A percentile compares a stretch with the other conserved stretches of the same genome.
Conservation (phyloP, 306 rosid genomes). For the Vachellia pachyceras region DNA sequence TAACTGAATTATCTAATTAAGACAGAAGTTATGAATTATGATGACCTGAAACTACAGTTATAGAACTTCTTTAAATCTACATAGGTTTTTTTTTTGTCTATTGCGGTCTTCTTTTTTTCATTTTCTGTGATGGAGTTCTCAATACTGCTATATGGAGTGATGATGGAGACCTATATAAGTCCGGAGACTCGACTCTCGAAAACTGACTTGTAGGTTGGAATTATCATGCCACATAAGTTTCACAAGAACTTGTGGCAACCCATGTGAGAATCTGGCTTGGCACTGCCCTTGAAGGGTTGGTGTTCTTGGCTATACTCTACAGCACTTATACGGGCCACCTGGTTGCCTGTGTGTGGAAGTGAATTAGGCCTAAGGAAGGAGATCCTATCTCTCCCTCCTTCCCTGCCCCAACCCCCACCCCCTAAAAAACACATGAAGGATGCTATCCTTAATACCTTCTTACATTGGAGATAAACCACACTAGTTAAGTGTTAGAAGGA, state of each 20-base stretch:
- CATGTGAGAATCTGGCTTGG: not conserved
- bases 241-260: not conserved
- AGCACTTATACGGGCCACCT: not conserved
- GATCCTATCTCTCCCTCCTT: not conserved
- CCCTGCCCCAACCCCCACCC: too few relatives aligned
- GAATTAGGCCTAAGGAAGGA: not conserved
- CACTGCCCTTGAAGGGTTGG: not conserved
- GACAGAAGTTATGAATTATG: not conserved
- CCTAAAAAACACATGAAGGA: too few relatives aligned
- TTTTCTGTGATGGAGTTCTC: not conserved
- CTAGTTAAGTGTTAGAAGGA: not conserved
- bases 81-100: constrained; percentile 2
- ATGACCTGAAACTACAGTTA: not conserved
- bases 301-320: not conserved
- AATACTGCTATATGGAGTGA: constrained; percentile 10
- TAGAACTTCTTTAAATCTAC: constrained; percentile 21
- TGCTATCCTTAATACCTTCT: not conserved
- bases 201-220: not conserved
- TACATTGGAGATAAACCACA: not conserved
- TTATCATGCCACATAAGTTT: not conserved
- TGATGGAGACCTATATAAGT: not conserved
- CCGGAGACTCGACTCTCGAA: not conserved
- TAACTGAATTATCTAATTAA: not conserved
- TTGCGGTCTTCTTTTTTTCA: not conserved
- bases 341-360: not conserved